Base-by-base conservation (phyloP, 176 grass and related monocot species). In the Oryza longistaminata region DNA sequence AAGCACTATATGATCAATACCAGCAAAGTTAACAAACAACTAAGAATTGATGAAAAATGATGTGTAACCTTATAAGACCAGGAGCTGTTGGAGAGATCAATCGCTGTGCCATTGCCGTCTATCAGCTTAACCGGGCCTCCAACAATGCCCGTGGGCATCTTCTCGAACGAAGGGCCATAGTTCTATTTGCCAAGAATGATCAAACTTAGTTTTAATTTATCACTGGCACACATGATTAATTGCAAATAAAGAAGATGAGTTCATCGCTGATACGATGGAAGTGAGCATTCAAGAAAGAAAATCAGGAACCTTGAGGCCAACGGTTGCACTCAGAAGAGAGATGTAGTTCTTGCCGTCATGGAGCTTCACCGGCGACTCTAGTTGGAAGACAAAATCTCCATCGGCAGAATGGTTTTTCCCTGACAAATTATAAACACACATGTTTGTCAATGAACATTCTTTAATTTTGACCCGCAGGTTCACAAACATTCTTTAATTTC, bases 31-130 rank as follows among this genome's bases (percentile, higher is more conserved):
- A 19, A 19, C 17, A 76, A 73, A 66, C 8, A 66, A 55, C 16
- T 17, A 55, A 55, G 16, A 7, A 22, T n/a, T 9, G 7, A 74
- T 9, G 7, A 74, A 15, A 15, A 6, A 49, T 76, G n/a, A 7
- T 43, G 39, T 8, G 3, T 31, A 6, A 93, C 91, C 83, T 95
- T 88, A 83, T 98, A 95, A 11, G 83, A 76, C 95, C 93, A 95
- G 3, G 79, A 87, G 77, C 77, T 70, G 53, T 88, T 84, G 22
- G 89, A 88, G 49, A 98, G 87, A 76, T 95, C 77, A 10, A 93
- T 29, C 2, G 52, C 64, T 48, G 52, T 50, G 75, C 66, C 53
- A 4, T 87, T 91, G 7, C 16, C 1, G 13, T 72, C 70, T 0
- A 91, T 0, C 6, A 91, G 70, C 85, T 84, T 91, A 1, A 91